Base-by-base conservation (phyloP, 768 basidiomycete species). In the Podaxis sp. region DNA sequence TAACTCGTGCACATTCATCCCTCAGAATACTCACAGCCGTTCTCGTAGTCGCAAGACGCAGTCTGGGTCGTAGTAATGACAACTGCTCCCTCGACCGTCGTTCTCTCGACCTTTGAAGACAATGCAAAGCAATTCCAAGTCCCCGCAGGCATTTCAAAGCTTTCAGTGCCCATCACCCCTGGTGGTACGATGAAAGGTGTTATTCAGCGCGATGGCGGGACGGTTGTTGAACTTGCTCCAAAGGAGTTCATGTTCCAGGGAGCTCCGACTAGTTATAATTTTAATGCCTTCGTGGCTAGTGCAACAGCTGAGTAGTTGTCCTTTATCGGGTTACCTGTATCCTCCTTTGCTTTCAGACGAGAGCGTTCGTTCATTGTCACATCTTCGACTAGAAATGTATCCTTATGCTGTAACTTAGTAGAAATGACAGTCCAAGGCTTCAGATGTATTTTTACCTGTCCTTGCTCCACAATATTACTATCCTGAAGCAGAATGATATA, bases 51-150 rank as follows among this genome's bases (percentile, higher is more conserved):
- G 5, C 68, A 81, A 61, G 89, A 92, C 70, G 76, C 73, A 21
- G 72, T 89, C 23, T 92, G 90, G 88, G 89, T 76, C 5, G 76
- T 90, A n/a, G 80, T 87, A 4, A 75, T 90, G 63, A 76, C 86
- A 16, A 83, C 82, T 10, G 79, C 76, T 5, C 74, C 85, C 3
- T 81, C 79, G 1, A 82, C 69, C 13, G 85, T 91, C 18, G 81
- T 75, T 0, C 77, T 91, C 52, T 76, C 82, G 14, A 80, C 80
- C 0, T 79, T 82, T 3, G 55, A 76, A n/a, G 72, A 72, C 9
- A 69, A 70, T 35, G 74, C 76, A 5, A 73, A 79, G 63, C 79
- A 76, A 18, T 81, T 83, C 59, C 61, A 73, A 25, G 83, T 89
- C 7, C 68, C 76, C 5, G 74, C 84, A 7, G 91, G 91, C 18